Evolutionary conservation across 108 stramenopile species (phyloP).

Genomic region (Epithemia pelagica): DNA sequence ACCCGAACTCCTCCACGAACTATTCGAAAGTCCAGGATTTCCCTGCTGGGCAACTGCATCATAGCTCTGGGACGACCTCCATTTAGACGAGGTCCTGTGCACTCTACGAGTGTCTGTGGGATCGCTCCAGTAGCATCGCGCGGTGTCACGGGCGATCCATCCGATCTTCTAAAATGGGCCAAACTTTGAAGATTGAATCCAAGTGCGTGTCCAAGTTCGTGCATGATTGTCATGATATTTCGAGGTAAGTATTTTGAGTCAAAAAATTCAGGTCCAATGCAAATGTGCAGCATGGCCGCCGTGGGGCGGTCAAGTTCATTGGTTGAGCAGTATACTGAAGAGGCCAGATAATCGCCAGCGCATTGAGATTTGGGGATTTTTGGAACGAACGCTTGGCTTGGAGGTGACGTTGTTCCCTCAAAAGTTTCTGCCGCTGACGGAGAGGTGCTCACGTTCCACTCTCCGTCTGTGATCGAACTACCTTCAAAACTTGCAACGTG

Average conservation of each 20-base stretch:
- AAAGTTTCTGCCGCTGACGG: not conserved
- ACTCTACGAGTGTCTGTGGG: constrained; percentile 40
- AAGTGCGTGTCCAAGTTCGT: constrained; percentile 73
- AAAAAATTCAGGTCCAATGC: constrained; percentile 63
- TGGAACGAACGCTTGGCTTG: not conserved
- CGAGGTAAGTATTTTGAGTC: constrained; percentile 25
- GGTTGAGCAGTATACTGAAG: constrained; percentile 70
- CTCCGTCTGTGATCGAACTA: not conserved
- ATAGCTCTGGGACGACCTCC: constrained; percentile 20
- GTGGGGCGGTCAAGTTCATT: constrained; percentile 82
- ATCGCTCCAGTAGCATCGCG: constrained; percentile 42
- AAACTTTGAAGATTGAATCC: constrained; percentile 71
- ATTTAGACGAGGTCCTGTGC: constrained; percentile 31
- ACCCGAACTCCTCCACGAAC: constrained; percentile 74
- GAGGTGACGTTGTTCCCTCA: too few species aligned
- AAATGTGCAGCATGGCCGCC: constrained; percentile 66
- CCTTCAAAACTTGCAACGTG: too few species aligned
- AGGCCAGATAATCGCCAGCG: constrained; percentile 59
- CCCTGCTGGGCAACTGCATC: constrained; percentile 57
- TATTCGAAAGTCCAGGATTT: constrained; percentile 50
- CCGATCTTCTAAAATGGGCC: constrained; percentile 69
- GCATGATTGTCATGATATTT: constrained; percentile 64
- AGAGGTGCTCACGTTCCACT: not conserved
- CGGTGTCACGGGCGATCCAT: constrained; percentile 64
- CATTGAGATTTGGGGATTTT: constrained; percentile 19